Conservation (phyloP, 352 stramenopile genomes). For the Halophytophthora batemanensis region DNA sequence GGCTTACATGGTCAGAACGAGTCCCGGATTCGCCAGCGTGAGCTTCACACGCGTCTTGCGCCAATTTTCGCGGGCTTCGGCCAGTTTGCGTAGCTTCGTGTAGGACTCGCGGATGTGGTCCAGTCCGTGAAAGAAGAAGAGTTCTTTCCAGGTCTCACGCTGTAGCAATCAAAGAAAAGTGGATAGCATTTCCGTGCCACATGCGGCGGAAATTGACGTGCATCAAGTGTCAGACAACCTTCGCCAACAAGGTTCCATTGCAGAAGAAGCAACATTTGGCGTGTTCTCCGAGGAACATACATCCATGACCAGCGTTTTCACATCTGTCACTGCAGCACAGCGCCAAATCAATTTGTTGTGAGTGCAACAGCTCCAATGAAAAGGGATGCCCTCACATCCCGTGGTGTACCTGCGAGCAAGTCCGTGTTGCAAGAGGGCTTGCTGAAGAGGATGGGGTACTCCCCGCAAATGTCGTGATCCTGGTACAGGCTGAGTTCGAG, state of each 20-base stretch:
- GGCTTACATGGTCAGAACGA: conserved; percentile 67
- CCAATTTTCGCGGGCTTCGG: conserved; percentile 71
- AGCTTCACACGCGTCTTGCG: conserved; percentile 74
- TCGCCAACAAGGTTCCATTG: too few species aligned
- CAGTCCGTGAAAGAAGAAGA: conserved; percentile 74
- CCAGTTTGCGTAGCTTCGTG: conserved; percentile 53
- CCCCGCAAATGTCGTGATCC: conserved; percentile 77
- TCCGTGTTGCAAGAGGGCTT: conserved; percentile 56
- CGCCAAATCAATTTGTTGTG: neutral
- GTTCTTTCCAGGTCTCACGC: conserved; percentile 75
- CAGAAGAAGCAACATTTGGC: neutral
- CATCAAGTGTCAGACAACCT: too few species aligned
- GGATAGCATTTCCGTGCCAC: conserved; percentile 5
- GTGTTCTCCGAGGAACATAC: conserved; percentile 25
- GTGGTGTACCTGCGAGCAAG: conserved; percentile 41
- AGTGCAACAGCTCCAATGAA: neutral
- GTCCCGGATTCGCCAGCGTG: conserved; percentile 57
- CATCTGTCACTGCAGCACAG: conserved; percentile 50
- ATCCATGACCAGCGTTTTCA: conserved; percentile 80
- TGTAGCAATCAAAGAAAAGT: conserved; percentile 9
- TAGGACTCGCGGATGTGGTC: conserved; percentile 62
- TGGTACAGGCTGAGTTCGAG: conserved; percentile 79
- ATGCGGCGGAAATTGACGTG: too few species aligned
- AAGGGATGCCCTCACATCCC: neutral
- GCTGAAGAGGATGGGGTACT: conserved; percentile 67